A percentile compares a stretch with the other conserved stretches of the same genome.
Evolutionary conservation across 495 filamentous ascomycete species (phyloP).

Genomic region (Cairneyella variabilis): DNA sequence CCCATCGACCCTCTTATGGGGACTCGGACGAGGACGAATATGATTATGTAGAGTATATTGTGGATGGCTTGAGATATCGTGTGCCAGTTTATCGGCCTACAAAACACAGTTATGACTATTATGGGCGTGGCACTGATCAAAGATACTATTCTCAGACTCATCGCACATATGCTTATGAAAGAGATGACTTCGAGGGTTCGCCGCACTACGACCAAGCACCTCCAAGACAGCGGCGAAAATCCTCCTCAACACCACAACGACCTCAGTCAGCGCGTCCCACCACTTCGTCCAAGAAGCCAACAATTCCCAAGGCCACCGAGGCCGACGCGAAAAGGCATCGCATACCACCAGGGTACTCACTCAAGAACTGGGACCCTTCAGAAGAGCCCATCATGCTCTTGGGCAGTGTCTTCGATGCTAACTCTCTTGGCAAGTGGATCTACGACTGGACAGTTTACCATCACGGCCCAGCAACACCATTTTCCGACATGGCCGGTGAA

Average conservation of each 20-base stretch:
- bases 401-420: slow-evolving; percentile 95
- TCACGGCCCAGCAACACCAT: slow-evolving; percentile 79
- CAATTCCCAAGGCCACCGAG: slow-evolving; percentile 70
- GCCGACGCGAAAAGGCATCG: slow-evolving; percentile 74
- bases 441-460: slow-evolving; percentile 99
- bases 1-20: slow-evolving; percentile 54
- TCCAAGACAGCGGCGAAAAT: slow-evolving; percentile 31
- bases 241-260: slow-evolving; percentile 35
- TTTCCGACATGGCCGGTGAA: slow-evolving; percentile 90
- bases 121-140: slow-evolving; percentile 49
- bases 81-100: slow-evolving; percentile 32
- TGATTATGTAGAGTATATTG: slow-evolving; percentile 44
- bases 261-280: slow-evolving; percentile 38
- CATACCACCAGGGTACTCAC: slow-evolving; percentile 88
- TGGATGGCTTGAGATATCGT: slow-evolving; percentile 37
- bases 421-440: slow-evolving; percentile 97
- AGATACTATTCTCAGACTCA: slow-evolving; percentile 50
- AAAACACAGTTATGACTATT: slow-evolving; percentile 33
- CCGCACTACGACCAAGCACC: slow-evolving; percentile 27
- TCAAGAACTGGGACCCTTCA: slow-evolving; percentile 97
- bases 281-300: slow-evolving; percentile 35
- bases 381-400: slow-evolving; percentile 89
- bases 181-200: slow-evolving; percentile 19
- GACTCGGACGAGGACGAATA: slow-evolving; percentile 60
- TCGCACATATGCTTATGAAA: slow-evolving; percentile 34